phyloP scores from a whole-genome alignment of 805 yeast genomes.

The Grigorovia jiainica region DNA sequence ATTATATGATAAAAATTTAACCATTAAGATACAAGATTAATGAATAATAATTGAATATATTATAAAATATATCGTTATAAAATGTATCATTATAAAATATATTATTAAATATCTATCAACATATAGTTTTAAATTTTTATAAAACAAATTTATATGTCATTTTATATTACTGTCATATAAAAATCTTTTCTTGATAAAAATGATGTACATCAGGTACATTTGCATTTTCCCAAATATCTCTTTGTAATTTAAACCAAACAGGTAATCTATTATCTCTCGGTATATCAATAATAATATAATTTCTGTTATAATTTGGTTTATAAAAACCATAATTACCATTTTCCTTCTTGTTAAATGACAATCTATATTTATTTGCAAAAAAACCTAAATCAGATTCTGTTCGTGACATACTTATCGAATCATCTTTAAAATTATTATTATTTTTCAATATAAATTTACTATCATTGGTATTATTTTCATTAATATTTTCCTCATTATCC shows the following conservation, averaged over 20 bases:
- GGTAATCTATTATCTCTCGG: constrained; percentile 65
- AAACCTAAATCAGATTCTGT: constrained; percentile 23
- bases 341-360: constrained; percentile 26
- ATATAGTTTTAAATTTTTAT: too few species aligned
- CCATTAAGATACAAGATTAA: too few species aligned
- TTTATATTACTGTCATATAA: constrained; percentile 13
- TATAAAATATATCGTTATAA: too few species aligned
- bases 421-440: neutral
- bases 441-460: neutral
- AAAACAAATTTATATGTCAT: too few species aligned
- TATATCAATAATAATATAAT: constrained; percentile 32
- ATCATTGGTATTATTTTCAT: neutral
- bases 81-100: too few species aligned
- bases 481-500: neutral
- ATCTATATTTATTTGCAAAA: constrained; percentile 25
- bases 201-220: constrained; percentile 27
- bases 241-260: constrained; percentile 58
- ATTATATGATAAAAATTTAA: too few species aligned
- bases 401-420: constrained; percentile 3
- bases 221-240: constrained; percentile 56
- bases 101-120: too few species aligned
- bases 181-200: constrained; percentile 27
- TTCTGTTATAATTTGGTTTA: constrained; percentile 22
- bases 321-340: constrained; percentile 31
- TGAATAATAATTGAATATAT: too few species aligned